Evolutionary conservation across 2,329 filamentous ascomycete species (phyloP).

Genomic region (Alternaria ventricosa): DNA sequence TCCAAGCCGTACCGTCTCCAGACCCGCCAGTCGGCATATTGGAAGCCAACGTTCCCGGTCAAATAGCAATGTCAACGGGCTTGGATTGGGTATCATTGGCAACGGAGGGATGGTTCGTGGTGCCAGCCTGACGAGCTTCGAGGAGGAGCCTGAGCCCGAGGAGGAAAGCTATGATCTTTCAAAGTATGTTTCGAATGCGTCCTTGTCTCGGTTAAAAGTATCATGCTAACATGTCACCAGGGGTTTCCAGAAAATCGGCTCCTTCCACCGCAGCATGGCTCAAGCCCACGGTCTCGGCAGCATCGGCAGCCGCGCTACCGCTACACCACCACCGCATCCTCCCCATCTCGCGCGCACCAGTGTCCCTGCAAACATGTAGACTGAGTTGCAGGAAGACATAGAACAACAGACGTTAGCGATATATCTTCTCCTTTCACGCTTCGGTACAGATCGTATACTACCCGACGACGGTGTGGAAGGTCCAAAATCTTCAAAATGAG

Average conservation of each 20-base stretch:
- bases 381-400: neutral
- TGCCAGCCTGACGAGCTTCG: slow-evolving; percentile 43
- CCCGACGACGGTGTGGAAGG: neutral
- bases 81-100: slow-evolving; percentile 25
- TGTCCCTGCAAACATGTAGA: slow-evolving; percentile 35
- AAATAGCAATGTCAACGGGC: slow-evolving; percentile 40
- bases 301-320: slow-evolving; percentile 13
- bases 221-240: slow-evolving; percentile 37
- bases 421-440: neutral
- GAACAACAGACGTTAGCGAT: neutral
- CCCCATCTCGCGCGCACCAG: slow-evolving; percentile 23
- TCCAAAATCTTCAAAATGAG: neutral
- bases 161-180: slow-evolving; percentile 58
- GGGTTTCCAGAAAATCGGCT: slow-evolving; percentile 58
- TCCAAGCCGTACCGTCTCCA: slow-evolving; percentile 43
- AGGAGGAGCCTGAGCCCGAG: slow-evolving; percentile 51
- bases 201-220: accelerated
- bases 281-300: slow-evolving; percentile 38
- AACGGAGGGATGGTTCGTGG: slow-evolving; percentile 45
- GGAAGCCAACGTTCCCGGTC: slow-evolving; percentile 36
- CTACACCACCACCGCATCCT: slow-evolving; percentile 19
- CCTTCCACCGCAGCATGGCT: slow-evolving; percentile 51
- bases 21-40: slow-evolving; percentile 44
- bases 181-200: slow-evolving; percentile 49
- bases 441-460: neutral